phyloP scores from a whole-genome alignment of 352 stramenopile genomes.

The Pythium phragmitis region DNA sequence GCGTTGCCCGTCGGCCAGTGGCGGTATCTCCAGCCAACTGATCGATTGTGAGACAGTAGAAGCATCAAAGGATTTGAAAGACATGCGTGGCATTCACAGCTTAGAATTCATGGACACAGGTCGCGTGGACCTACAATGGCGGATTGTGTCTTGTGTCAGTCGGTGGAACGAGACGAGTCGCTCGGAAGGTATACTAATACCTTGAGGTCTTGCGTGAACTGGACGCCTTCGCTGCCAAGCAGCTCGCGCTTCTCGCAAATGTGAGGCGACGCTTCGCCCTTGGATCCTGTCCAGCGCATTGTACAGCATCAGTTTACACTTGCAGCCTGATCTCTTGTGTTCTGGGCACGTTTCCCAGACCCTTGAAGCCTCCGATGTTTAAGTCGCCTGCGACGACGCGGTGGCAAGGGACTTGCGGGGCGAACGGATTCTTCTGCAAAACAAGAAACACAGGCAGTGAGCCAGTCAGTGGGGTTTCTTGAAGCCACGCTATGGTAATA shows the following conservation, averaged over 20 bases:
- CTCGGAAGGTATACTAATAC: slow-evolving; percentile 26
- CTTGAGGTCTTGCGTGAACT: slow-evolving; percentile 59
- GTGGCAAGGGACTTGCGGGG: slow-evolving; percentile 74
- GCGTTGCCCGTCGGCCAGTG: slow-evolving; percentile 70
- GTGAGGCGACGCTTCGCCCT: slow-evolving; percentile 50
- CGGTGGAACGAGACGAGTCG: background rate
- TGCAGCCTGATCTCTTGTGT: background rate
- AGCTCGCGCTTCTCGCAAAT: slow-evolving; percentile 72
- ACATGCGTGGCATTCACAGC: background rate
- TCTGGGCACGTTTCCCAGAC: slow-evolving; percentile 14
- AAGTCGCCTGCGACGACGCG: slow-evolving; percentile 67
- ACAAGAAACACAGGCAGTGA: background rate
- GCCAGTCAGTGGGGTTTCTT: background rate
- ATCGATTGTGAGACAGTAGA: slow-evolving; percentile 40
- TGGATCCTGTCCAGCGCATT: slow-evolving; percentile 37
- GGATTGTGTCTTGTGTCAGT: background rate
- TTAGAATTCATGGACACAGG: slow-evolving; percentile 52
- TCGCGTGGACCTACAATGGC: slow-evolving; percentile 37
- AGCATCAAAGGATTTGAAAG: background rate
- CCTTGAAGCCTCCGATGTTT: slow-evolving; percentile 80
- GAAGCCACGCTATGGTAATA: background rate
- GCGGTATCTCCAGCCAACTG: slow-evolving; percentile 74
- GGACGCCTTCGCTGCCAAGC: slow-evolving; percentile 61
- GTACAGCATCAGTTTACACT: background rate
- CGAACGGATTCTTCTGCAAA: slow-evolving; percentile 78